Conservation (phyloP, 495 filamentous ascomycete species). For the Tuber brumale region DNA sequence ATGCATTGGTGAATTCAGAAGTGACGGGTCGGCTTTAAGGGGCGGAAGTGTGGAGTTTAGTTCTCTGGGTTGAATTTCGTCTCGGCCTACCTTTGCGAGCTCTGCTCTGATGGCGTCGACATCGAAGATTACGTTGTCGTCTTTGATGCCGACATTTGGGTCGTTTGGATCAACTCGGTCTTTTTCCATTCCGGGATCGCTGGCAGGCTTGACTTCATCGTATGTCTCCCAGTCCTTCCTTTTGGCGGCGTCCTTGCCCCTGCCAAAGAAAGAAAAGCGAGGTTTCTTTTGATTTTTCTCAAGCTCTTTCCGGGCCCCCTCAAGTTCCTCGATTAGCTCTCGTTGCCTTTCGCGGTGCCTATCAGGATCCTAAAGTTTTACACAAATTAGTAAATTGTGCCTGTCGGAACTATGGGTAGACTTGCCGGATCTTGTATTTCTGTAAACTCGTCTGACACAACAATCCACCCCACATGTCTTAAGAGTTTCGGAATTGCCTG, state of each 20-base stretch:
- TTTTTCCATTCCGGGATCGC: constrained; percentile 23
- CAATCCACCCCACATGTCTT: constrained; percentile 76
- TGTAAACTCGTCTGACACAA: constrained; percentile 86
- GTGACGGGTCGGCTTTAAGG: constrained; percentile 61
- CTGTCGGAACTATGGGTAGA: neutral
- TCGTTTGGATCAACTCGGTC: constrained; percentile 43
- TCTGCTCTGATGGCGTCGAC: constrained; percentile 89
- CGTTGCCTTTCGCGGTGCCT: constrained; percentile 80
- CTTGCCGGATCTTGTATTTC: constrained; percentile 82
- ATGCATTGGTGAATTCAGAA: constrained; percentile 39
- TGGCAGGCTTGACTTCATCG: constrained; percentile 51
- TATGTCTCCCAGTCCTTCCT: constrained; percentile 97
- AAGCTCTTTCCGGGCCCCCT: constrained; percentile 81
- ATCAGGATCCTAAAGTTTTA: constrained; percentile 60
- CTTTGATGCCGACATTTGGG: constrained; percentile 33
- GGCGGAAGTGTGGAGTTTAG: constrained; percentile 81
- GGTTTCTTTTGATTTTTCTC: constrained; percentile 65
- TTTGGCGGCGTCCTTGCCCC: constrained; percentile 63
- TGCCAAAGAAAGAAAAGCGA: constrained; percentile 70
- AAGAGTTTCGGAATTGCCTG: constrained; percentile 82
- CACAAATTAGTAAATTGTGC: neutral
- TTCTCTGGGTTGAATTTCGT: constrained; percentile 64
- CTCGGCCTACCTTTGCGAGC: constrained; percentile 51
- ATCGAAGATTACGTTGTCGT: constrained; percentile 74
- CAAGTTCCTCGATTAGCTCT: constrained; percentile 92